Evolutionary conservation across 2,329 filamentous ascomycete genomes (phyloP), one percentile per base, ranked within the genome.

Genomic region (Ceratocystiopsis sp.): DNA sequence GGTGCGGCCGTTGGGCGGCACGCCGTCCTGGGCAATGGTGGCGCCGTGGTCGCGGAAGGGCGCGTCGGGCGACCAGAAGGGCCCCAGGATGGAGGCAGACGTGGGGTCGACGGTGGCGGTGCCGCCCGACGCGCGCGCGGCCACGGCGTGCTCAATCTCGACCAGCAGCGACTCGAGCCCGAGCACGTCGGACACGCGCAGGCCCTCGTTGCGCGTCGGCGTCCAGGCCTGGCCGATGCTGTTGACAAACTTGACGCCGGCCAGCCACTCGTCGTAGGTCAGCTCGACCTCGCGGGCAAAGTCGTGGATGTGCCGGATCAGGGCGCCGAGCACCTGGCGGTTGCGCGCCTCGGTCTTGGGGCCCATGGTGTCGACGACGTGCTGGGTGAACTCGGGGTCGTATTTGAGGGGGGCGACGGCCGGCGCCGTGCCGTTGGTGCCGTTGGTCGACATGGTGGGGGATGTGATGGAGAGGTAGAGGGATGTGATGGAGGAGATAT

Each of bases 261-360:
- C 63, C 62, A 82, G 71, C 83, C 81, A 87, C 64, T 91, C 84
- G 45, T 81, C 79, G n/a, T 75, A 68, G 9, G 80, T 87, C 45
- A 91, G 73, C 57, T 86, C 73, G 48, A 83, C 75, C 58, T 91
- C 83, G 40, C 82, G 77, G 35, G 78, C 75, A 59, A 89, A 89
- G 61, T 85, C 82, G 61, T 91, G 84, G 44, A 89, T 66, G 62
- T 89, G 83, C 44, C 66, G 68, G 55, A 87, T 77, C 47, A 87
- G 63, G 29, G 72, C 70, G 40, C 69, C 59, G 64, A 89, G 70
- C 56, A 89, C 69, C 52, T 77, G 66, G 46, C 78, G 73, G 54
- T 80, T 70, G 37, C 84, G 72, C 32, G 80, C 75, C 49, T 71
- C 65, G 11, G 80, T 78, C 49, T 80, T 74, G 50, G 80, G 78